Conservation (phyloP, 306 rosid species). For the Vicia faba region DNA sequence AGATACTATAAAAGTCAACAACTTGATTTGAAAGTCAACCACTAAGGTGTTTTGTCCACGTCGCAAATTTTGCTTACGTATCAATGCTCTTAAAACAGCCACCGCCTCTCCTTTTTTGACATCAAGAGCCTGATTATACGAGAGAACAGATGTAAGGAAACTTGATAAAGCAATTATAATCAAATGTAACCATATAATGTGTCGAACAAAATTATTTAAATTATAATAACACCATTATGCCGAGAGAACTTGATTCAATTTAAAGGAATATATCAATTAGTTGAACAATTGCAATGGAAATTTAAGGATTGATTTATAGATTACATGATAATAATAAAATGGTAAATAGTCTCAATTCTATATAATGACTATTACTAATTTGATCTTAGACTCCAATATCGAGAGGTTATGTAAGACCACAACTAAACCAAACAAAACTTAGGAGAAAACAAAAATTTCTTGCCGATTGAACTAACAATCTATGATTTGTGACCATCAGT, state of each 20-base stretch:
- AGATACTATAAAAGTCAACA: too few relatives aligned
- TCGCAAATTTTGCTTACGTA: background rate
- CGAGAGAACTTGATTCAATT: constrained; percentile 1
- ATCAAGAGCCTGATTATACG: constrained; percentile 40
- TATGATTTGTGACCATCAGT: background rate
- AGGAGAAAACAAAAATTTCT: background rate
- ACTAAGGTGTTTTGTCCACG: too few relatives aligned
- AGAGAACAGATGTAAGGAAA: constrained; percentile 18
- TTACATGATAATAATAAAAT: constrained; percentile 2
- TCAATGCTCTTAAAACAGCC: constrained; percentile 39
- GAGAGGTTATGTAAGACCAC: background rate
- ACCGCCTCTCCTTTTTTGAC: constrained; percentile 43
- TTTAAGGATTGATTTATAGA: too few relatives aligned
- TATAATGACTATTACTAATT: background rate
- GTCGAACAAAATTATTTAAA: too few relatives aligned
- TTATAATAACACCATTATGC: background rate
- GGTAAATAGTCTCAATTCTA: background rate
- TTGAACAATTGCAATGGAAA: too few relatives aligned
- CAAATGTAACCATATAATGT: background rate
- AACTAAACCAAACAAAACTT: background rate
- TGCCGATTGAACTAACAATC: too few relatives aligned
- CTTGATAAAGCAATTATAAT: constrained; percentile 7
- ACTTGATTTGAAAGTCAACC: too few relatives aligned
- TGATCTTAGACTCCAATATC: background rate
- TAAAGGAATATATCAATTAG: background rate